These are phyloP conservation scores for Dryas alaskensis DNA, from an alignment of 306 rosid species.

Conservation along the genomic window DNA sequence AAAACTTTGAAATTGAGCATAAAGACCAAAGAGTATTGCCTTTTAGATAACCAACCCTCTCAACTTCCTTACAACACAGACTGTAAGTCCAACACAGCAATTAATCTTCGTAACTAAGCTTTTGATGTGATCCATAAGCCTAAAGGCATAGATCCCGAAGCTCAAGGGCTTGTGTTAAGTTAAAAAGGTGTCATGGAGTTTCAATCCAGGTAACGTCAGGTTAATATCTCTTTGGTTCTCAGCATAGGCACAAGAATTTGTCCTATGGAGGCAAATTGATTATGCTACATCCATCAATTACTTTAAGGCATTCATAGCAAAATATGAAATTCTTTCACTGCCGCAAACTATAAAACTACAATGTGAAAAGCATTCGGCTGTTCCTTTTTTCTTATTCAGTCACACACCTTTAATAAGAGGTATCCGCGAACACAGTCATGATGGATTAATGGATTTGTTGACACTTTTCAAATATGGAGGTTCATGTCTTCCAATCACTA, in stretches of 20 bases:
- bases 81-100: background rate
- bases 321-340: background rate
- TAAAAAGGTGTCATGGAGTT: background rate
- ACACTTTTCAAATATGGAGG: background rate
- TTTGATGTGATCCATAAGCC: background rate
- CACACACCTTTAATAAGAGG: background rate
- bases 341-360: background rate
- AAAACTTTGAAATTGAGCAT: background rate
- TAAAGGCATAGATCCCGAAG: background rate
- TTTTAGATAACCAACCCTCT: background rate
- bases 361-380: background rate
- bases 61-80: background rate
- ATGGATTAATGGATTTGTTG: no score
- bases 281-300: background rate
- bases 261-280: background rate
- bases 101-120: background rate
- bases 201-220: background rate
- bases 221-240: slow-evolving; percentile 1
- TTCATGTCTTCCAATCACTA: background rate
- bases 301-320: background rate
- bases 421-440: background rate
- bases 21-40: background rate
- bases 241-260: background rate
- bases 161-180: background rate
- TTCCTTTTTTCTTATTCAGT: background rate